Percentiles rank a stretch among this genome's conserved stretches.
Conservation (phyloP, 148 eudicot genomes). For the Cornus controversa region DNA sequence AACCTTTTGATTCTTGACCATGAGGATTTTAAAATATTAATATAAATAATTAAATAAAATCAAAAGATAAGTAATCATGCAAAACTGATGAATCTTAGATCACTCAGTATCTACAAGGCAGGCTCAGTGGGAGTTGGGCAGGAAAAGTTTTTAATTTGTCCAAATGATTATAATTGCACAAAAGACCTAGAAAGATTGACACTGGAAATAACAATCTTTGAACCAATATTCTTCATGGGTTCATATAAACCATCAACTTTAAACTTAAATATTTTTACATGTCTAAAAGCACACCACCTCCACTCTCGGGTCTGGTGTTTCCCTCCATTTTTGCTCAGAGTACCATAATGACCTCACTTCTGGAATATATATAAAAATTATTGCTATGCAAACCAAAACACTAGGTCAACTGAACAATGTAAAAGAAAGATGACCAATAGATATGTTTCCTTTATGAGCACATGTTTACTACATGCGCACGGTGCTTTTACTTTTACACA, state of each 20-base stretch:
- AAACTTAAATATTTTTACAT: not conserved
- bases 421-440: too few relatives aligned
- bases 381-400: not conserved
- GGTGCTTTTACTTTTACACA: not conserved
- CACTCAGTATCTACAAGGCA: too few relatives aligned
- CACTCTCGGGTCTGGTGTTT: too few relatives aligned
- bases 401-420: not conserved
- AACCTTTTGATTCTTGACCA: slow-evolving; percentile 1
- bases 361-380: too few relatives aligned
- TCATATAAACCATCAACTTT: not conserved
- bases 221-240: not conserved
- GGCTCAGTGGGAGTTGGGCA: not conserved
- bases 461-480: not conserved
- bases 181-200: not conserved
- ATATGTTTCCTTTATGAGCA: slow-evolving; percentile 5
- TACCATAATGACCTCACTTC: too few relatives aligned
- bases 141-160: not conserved
- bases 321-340: too few relatives aligned
- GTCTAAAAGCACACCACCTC: not conserved
- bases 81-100: not conserved
- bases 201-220: not conserved
- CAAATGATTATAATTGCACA: not conserved
- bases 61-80: not conserved
- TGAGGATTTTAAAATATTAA: not conserved
- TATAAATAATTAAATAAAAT: not conserved